These are phyloP conservation scores for Artemisia argyi DNA, from an alignment of 129 eudicot species.

Conservation along the genomic window DNA sequence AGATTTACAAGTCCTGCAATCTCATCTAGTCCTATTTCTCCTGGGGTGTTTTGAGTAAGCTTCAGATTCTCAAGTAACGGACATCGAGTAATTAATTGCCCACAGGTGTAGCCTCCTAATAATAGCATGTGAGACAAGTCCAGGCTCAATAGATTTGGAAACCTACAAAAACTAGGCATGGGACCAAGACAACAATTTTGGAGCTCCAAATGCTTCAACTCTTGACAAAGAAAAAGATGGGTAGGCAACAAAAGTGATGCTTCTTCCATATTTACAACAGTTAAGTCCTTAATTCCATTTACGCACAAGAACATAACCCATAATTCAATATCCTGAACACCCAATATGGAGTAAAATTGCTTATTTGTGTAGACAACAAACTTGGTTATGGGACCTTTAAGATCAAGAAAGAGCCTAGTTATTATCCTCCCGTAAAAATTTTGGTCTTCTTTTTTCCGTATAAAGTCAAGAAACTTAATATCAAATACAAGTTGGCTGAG, in stretches of 20 bases:
- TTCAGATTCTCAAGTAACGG: conserved; percentile 18
- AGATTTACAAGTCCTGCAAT: conserved; percentile 17
- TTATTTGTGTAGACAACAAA: not conserved
- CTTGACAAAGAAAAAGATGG: conserved; percentile 16
- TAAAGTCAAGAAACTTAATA: not conserved
- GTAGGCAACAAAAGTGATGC: not conserved
- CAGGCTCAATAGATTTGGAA: conserved; percentile 19
- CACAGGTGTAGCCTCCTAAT: not conserved
- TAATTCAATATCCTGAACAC: not conserved
- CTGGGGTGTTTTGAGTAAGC: not conserved
- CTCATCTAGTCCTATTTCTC: not conserved
- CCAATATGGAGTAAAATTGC: not conserved
- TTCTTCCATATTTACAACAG: not conserved
- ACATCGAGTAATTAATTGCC: not conserved
- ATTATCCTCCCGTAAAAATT: not conserved
- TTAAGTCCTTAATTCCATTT: conserved; percentile 9
- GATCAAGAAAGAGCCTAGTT: not conserved
- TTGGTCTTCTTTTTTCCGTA: not conserved
- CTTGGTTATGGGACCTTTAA: conserved; percentile 12
- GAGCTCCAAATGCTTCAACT: conserved; percentile 17
- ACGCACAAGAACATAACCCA: not conserved
- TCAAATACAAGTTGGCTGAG: conserved; percentile 15
- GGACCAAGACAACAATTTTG: not conserved
- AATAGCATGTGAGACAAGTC: not conserved
- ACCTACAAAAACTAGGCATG: not conserved